Percentiles rank a stretch among this genome's conserved stretches.
Evolutionary conservation across 1,284 basidiomycete species (phyloP).

Genomic region (Rhodotorula sp.): DNA sequence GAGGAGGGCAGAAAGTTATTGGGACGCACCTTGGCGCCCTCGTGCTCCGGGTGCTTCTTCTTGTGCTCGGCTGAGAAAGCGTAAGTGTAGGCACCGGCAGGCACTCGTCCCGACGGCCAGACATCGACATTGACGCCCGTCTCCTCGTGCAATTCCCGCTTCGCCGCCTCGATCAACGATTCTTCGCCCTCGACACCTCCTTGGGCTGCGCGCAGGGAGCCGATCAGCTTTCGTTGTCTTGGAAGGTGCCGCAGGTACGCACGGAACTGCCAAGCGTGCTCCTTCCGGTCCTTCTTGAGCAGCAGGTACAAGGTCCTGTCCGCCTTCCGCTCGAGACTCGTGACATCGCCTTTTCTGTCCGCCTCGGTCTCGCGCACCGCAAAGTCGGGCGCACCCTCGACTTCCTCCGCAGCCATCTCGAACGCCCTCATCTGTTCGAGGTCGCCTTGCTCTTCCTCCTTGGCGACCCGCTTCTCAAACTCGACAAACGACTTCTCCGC

Average conservation of each 20-base stretch:
- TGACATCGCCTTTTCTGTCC: constrained; percentile 63
- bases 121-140: constrained; percentile 74
- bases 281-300: constrained; percentile 59
- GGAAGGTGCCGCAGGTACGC: too few species aligned
- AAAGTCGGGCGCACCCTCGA: constrained; percentile 59
- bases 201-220: constrained; percentile 46
- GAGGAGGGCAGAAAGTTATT: too few species aligned
- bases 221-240: too few species aligned
- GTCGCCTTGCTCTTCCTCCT: constrained; percentile 46
- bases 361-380: constrained; percentile 56
- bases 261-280: constrained; percentile 74
- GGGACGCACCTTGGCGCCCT: constrained; percentile 22
- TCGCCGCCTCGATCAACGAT: constrained; percentile 67
- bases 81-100: constrained; percentile 41
- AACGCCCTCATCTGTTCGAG: constrained; percentile 56
- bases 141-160: constrained; percentile 62
- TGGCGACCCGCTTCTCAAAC: constrained; percentile 35
- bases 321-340: constrained; percentile 74
- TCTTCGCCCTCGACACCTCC: constrained; percentile 64
- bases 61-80: constrained; percentile 19
- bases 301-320: constrained; percentile 84
- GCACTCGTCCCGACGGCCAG: constrained; percentile 52
- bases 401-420: constrained; percentile 52
- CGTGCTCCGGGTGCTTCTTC: constrained; percentile 23
- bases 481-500: constrained; percentile 71